Conservation (phyloP, 2,329 filamentous ascomycete genomes). For the Fusarium buxicola region DNA sequence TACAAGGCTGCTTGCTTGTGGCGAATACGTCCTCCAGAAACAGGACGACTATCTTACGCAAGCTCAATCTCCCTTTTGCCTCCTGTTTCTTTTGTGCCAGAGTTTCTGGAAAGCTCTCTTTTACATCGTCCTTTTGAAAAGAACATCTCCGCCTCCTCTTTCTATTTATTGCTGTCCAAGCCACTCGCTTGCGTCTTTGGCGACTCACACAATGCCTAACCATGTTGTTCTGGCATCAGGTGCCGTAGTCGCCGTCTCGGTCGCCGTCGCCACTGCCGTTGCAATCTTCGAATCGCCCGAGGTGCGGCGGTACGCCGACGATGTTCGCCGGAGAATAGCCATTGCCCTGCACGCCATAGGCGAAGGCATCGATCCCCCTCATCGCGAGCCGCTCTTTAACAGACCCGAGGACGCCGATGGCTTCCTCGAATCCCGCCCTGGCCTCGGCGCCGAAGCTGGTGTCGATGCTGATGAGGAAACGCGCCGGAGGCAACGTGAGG, state of each 20-base stretch:
- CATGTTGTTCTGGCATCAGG: slow-evolving; percentile 66
- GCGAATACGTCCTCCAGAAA: slow-evolving; percentile 25
- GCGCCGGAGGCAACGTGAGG: slow-evolving; percentile 70
- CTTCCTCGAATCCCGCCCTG: slow-evolving; percentile 66
- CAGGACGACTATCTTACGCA: slow-evolving; percentile 39
- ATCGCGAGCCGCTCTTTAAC: slow-evolving; percentile 69
- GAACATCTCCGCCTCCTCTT: slow-evolving; percentile 5
- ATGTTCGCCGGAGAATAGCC: slow-evolving; percentile 71
- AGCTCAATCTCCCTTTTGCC: slow-evolving; percentile 38
- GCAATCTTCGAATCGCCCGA: slow-evolving; percentile 74
- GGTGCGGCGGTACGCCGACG: slow-evolving; percentile 69
- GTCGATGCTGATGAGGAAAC: slow-evolving; percentile 73
- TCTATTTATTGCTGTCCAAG: slow-evolving; percentile 7
- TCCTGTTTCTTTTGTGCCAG: slow-evolving; percentile 11
- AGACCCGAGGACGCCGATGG: slow-evolving; percentile 74
- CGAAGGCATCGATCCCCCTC: slow-evolving; percentile 64
- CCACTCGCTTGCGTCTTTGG: slow-evolving; percentile 20
- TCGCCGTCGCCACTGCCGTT: slow-evolving; percentile 68
- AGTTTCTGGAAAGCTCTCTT: slow-evolving; percentile 19
- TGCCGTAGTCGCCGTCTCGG: slow-evolving; percentile 67
- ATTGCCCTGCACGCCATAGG: slow-evolving; percentile 69
- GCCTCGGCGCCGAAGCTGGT: slow-evolving; percentile 55
- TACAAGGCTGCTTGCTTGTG: slow-evolving; percentile 31
- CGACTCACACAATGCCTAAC: slow-evolving; percentile 63
- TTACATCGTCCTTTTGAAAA: slow-evolving; percentile 1